Evolutionary conservation across 495 filamentous ascomycete species (phyloP), one percentile per base, ranked within the genome.

Genomic region (Clohesyomyces aquaticus): DNA sequence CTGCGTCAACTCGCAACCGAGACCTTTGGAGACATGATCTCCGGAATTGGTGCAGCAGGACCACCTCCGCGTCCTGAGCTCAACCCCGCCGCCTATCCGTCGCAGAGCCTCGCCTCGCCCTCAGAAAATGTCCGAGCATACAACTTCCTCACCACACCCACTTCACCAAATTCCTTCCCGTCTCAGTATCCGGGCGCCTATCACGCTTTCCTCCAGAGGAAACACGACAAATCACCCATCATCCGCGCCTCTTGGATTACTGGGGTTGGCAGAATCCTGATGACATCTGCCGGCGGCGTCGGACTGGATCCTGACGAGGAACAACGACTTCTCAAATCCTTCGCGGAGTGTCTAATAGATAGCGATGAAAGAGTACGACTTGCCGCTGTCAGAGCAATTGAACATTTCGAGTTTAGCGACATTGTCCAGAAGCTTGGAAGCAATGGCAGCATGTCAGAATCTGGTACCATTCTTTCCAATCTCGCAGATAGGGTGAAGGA

Each of bases 401-500:
- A 87, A 45, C 82, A 80, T 28, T 91, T 95, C 75, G 83, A 83
- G 55, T 87, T 96, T 73, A 78, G 81, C 56, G 85, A 95, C 68
- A 81, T 98, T 48, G 81, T 96, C 48, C 77, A 85, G 29, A 96
- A 95, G 69, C 78, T 99, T 25, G 90, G 88, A 4, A 81, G 83
- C 1, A 82, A 79, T 67, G 93, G 92, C 43, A 85, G 88, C 29
- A 83, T 92, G 23, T 81, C 78, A 35, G 85, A 87, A 29, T 74
- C 85, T 26, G 84, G 87, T 51, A 90, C 90, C 0, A 77, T 96
- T 4, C 77, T 99, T 9, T 83, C 79, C 51, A 90, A 87, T 55
- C 82, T 99, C 16, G 90, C 90, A 25, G 93, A 97, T 64, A 85
- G 94, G 61, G 89, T 89, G 45, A 90, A 93, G 72, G 95, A 99